phyloP scores from a whole-genome alignment of 495 filamentous ascomycete genomes.

The Hypoxylon lenormandii region DNA sequence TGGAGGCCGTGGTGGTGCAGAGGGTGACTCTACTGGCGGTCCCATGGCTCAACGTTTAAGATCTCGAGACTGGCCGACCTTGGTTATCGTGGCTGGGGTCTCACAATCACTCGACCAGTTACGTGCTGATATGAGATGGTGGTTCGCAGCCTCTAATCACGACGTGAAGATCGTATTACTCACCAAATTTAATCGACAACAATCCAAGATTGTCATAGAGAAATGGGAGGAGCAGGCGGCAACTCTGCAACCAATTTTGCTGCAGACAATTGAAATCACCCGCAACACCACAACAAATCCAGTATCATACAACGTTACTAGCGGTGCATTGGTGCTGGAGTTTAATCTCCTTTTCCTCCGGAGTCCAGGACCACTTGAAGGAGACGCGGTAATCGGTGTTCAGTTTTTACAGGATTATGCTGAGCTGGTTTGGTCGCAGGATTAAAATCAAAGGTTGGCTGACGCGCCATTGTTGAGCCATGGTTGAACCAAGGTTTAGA shows the following conservation, averaged over 20 bases:
- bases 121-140: constrained; percentile 47
- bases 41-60: constrained; percentile 35
- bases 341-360: constrained; percentile 43
- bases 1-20: constrained; percentile 29
- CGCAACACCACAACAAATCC: constrained; percentile 32
- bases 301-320: constrained; percentile 43
- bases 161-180: constrained; percentile 50
- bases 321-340: constrained; percentile 36
- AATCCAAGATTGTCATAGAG: constrained; percentile 40
- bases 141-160: constrained; percentile 51
- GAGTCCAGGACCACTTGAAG: constrained; percentile 34
- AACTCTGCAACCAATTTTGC: constrained; percentile 14
- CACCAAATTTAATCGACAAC: constrained; percentile 32
- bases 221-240: constrained; percentile 43
- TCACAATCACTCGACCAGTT: constrained; percentile 45
- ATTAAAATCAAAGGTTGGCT: too few relatives aligned
- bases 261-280: constrained; percentile 31
- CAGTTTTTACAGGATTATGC: constrained; percentile 37
- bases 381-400: constrained; percentile 33
- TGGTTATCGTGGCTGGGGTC: constrained; percentile 51
- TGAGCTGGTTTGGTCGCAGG: constrained; percentile 10
- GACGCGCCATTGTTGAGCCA: too few relatives aligned
- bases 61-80: constrained; percentile 48
- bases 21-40: constrained; percentile 44
- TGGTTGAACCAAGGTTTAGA: too few relatives aligned